Evolutionary conservation across 1,139 yeast species (phyloP), one percentile per base, ranked within the genome.

Genomic region (Suhomyces guaymorum): DNA sequence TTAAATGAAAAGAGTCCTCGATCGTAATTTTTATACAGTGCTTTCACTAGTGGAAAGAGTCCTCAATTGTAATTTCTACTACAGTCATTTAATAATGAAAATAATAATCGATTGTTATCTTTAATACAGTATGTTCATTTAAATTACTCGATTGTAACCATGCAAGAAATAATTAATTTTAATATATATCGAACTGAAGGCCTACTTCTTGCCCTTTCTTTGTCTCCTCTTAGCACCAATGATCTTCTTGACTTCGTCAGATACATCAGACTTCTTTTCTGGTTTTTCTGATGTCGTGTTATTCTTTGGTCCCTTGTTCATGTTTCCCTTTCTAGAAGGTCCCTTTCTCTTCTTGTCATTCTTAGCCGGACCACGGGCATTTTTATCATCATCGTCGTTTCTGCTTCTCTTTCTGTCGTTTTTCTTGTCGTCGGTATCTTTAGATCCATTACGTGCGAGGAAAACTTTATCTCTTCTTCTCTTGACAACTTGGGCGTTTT

Each of bases 401-500:
- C 58, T 55, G 43, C 49, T 50, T 41, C 56, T 53, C 48, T 51
- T 48, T 33, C 51, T 44, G 42, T 49, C 47, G 26, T 35, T 40
- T 17, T 23, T n/a, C n/a, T n/a, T 12, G 15, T n/a, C 14, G 9
- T 14, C n/a, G 7, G 43, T 49, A 9, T 38, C 50, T 14, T 34
- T 35, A 22, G 42, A 49, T 14, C 46, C 54, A 17, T 62, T 66
- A 54, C 77, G 72, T 20, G 78, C 67, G 35, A 63, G 65, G 46
- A 68, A 59, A 24, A 77, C 76, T 49, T 75, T 79, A 34, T 89
- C 97, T 47, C 79, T 76, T 67, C 97, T 81, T 63, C 97, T 82
- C 61, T 85, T 87, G 28, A 92, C 83, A 37, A 92, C 96, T 55
- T 85, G 85, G 13, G 97, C 95, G 59, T 92, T 89, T 59, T 90